Evolutionary conservation across 164 flowering plant genomes (phyloP), one percentile per base, ranked within the genome.

Genomic region (Vitis cinerea): DNA sequence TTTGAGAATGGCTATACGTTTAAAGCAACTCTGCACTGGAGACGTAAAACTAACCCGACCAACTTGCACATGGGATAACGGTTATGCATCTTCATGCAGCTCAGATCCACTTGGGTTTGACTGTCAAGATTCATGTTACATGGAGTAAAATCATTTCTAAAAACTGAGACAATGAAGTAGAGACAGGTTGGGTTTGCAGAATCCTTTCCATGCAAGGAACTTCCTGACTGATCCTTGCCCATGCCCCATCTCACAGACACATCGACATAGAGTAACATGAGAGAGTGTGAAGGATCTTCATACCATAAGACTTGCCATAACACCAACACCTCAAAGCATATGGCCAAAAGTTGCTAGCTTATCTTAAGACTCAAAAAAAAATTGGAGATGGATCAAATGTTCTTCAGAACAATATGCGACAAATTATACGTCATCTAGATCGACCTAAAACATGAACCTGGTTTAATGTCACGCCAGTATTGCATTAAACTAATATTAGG

Each of bases 401-500:
- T 53, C n/a, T 53, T n/a, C 7, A 53, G n/a, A 13, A 6, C n/a
- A 53, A 53, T 11, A 53, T 3, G n/a, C n/a, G 56, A 57, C n/a
- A 57, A 57, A 57, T 57, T 0, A 6, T 1, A 10, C 16, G 6
- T 31, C 47, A 13, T 52, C 19, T 1, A 9, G 54, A 47, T 50
- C 30, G 16, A n/a, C 8, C 58, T 10, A 14, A 48, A 9, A 23
- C 15, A 11, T n/a, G n/a, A 55, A n/a, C 11, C 37, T 7, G 11
- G 15, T 58, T 19, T 58, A 8, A 4, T 64, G 14, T 11, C 44
- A 63, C 1, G 13, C 10, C 9, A 10, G 19, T 49, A 59, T 29
- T 56, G 4, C 53, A 64, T 64, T 80, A 69, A 67, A 59, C 68
- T 64, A 77, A 69, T 68, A 49, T 31, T 16, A 47, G 16, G 62